These are phyloP conservation scores for Allomyces macrogynus DNA, from an alignment of 192 early-diverging fungal species.

Conservation along the genomic window DNA sequence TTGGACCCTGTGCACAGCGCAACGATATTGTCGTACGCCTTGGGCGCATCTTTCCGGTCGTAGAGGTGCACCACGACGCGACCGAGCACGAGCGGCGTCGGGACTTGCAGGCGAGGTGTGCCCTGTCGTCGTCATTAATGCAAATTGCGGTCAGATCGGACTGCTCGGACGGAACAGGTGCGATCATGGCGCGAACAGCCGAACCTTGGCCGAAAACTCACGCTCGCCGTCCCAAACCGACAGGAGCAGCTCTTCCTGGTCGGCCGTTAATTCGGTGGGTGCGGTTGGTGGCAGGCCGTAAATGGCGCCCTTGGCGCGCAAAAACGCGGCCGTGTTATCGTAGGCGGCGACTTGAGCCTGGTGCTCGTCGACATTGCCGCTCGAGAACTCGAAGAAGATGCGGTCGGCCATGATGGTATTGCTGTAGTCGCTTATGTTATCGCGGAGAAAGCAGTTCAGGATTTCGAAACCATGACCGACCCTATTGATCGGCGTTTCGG, in stretches of 20 bases:
- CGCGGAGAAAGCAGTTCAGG: no score
- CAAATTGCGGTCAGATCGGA: no score
- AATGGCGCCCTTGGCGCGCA: conserved; percentile 4
- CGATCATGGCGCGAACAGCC: not conserved
- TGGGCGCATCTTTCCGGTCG: conserved; percentile 9
- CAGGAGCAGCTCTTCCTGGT: conserved; percentile 12
- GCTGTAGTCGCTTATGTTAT: no score
- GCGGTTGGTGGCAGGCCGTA: conserved; percentile 9
- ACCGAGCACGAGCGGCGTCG: conserved; percentile 8
- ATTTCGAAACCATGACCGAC: no score
- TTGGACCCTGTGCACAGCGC: conserved; percentile 12
- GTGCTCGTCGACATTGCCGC: no score
- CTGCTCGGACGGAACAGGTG: not conserved
- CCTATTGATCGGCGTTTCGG: no score
- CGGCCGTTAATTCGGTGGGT: not conserved
- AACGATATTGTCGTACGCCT: conserved; percentile 18
- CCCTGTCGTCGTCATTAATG: not conserved
- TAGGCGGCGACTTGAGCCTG: no score
- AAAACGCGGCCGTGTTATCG: conserved; percentile 4
- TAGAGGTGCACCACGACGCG: conserved; percentile 10
- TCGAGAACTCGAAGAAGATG: no score
- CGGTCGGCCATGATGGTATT: no score
- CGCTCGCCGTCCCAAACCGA: conserved; percentile 12
- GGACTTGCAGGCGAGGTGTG: conserved; percentile 6
- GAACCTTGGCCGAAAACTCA: not conserved